These are phyloP conservation scores for Castanea sativa DNA, from an alignment of 306 rosid genomes.

Conservation along the genomic window DNA sequence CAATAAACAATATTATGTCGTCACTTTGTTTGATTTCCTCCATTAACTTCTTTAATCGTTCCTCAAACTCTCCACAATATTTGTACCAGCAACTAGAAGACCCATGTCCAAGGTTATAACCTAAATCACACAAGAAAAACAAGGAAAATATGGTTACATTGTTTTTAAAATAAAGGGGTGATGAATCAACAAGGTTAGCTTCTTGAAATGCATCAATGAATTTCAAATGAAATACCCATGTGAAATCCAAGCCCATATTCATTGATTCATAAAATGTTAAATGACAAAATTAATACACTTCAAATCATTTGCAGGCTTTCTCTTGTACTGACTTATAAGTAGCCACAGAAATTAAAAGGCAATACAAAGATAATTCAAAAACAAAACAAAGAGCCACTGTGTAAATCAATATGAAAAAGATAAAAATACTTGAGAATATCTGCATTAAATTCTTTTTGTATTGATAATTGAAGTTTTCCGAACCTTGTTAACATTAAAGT, in stretches of 20 bases:
- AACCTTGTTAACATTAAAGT: slow-evolving; percentile 2
- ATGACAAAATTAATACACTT: neutral
- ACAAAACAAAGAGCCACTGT: too few species aligned
- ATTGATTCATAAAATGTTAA: neutral
- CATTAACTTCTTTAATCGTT: slow-evolving; percentile 90
- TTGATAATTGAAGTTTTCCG: neutral
- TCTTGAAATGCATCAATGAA: neutral
- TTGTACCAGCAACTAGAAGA: slow-evolving; percentile 95
- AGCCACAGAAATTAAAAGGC: neutral
- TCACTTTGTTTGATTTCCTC: slow-evolving; percentile 98
- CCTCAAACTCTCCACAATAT: slow-evolving; percentile 97
- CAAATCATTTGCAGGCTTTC: neutral
- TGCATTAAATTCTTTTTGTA: neutral
- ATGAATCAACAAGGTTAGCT: neutral
- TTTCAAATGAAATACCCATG: neutral
- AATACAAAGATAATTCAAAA: too few species aligned
- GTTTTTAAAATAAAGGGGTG: slow-evolving; percentile 1
- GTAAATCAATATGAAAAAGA: too few species aligned
- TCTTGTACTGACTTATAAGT: neutral
- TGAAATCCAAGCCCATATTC: neutral
- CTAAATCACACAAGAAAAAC: slow-evolving; percentile 31
- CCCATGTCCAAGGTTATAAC: slow-evolving; percentile 98
- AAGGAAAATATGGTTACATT: neutral
- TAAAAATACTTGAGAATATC: neutral
- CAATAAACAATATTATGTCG: slow-evolving; percentile 86